Base-by-base conservation (phyloP, 441 rosid genomes). In the Melastoma candidum region DNA sequence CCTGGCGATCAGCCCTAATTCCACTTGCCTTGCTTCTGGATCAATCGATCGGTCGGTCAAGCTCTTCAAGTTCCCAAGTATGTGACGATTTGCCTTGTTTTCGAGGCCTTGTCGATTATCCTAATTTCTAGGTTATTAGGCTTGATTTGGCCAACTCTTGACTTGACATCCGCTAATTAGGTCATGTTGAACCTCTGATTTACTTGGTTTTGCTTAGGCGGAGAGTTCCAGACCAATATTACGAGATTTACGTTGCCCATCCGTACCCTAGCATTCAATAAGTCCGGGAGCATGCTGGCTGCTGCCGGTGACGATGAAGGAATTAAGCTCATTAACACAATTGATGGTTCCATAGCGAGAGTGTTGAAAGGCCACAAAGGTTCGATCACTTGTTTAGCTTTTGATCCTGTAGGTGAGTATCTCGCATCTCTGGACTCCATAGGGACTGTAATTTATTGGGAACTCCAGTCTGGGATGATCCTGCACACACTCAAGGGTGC, bases 291-390 rank as follows among this genome's bases (percentile, higher is more conserved):
- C 76, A 65, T 92, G 76, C 61, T 92, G 57, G 98, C 94, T 12
- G 92, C 98, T 26, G 95, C 95, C 47, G 98, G 98, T 51, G 98
- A 92, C 65, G 98, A 88, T 49, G 98, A 92, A 61, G 98, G 97
- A 36, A 79, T 92, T 71, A 92, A 92, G 59, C 92, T 92, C 46
- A 79, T 92, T 65, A 85, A 92, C 53, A 85, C 95, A 2, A 71
- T 87, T 47, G 98, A 92, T 72, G 97, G 98, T 17, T 82, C 97
- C 2, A 88, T 92, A 61, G 86, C 87, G 3, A 77, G 94, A 73
- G 94, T 92, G 46, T 76, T 92, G 11, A 92, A 83, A 77, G 87
- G 85, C 17, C 95, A 92, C 56, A 85, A 72, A 72, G 95, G 95
- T 44, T 77, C 98, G 47, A 78, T 92, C 13, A 80, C 94, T 53